A percentile compares a stretch with the other conserved stretches of the same genome.
phyloP scores from a whole-genome alignment of 495 filamentous ascomycete species.

The Trichoderma orchidacearum region DNA sequence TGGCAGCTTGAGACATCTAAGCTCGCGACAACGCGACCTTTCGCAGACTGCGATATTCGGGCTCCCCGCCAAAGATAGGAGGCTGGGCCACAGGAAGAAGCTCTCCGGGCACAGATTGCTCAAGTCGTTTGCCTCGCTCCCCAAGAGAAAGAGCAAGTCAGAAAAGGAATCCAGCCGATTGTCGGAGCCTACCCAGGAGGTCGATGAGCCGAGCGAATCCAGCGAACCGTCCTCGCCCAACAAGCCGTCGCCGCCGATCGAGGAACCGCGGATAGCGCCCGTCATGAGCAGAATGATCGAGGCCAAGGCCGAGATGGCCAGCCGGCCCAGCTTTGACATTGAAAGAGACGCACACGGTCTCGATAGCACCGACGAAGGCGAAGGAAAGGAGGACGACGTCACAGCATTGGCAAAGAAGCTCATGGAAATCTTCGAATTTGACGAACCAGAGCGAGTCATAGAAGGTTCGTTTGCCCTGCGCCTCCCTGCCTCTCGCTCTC shows the following conservation, averaged over 20 bases:
- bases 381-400: conserved; percentile 14
- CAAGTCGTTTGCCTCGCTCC: conserved; percentile 41
- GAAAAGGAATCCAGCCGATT: conserved; percentile 15
- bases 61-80: conserved; percentile 9
- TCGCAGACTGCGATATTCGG: conserved; percentile 19
- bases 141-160: conserved; percentile 20
- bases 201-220: conserved; percentile 3
- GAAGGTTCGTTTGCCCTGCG: conserved; percentile 33
- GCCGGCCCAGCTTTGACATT: conserved; percentile 37
- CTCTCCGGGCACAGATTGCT: conserved; percentile 49
- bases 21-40: conserved; percentile 6
- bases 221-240: conserved; percentile 3
- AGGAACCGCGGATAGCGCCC: conserved; percentile 38
- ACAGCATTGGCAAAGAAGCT: conserved; percentile 51
- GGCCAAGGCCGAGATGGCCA: conserved; percentile 54
- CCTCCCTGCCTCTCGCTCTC: not conserved
- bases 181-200: conserved; percentile 10
- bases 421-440: conserved; percentile 82
- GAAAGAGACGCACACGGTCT: conserved; percentile 8
- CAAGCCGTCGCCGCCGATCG: not conserved
- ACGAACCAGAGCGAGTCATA: conserved; percentile 71
- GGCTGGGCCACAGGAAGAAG: conserved; percentile 35
- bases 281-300: conserved; percentile 74
- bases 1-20: conserved; percentile 14
- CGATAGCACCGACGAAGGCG: not conserved